phyloP scores from a whole-genome alignment of 768 basidiomycete genomes.

The Myochromella boudieri region DNA sequence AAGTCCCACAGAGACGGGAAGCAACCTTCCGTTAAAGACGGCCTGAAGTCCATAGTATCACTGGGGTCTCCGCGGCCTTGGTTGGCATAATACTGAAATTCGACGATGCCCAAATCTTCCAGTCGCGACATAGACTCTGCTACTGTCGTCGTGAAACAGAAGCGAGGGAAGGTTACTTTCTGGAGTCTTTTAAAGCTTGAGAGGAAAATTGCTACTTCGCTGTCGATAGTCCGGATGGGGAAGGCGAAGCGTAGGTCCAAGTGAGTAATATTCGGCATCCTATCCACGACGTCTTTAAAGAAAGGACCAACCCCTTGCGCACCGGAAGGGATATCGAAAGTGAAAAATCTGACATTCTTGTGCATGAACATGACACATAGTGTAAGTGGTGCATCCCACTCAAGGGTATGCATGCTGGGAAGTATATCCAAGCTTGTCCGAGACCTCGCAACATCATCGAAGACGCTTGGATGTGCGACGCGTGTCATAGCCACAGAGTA shows the following conservation, averaged over 20 bases:
- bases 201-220: background rate
- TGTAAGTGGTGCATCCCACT: slow-evolving; percentile 39
- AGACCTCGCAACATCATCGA: slow-evolving; percentile 59
- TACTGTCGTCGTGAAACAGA: slow-evolving; percentile 44
- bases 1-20: slow-evolving; percentile 57
- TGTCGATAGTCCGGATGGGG: slow-evolving; percentile 40
- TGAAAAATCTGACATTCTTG: slow-evolving; percentile 40
- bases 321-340: slow-evolving; percentile 24
- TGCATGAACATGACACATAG: slow-evolving; percentile 58
- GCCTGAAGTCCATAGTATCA: slow-evolving; percentile 46
- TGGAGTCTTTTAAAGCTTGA: slow-evolving; percentile 39
- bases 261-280: slow-evolving; percentile 49
- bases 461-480: slow-evolving; percentile 33
- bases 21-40: slow-evolving; percentile 43
- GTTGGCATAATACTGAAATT: slow-evolving; percentile 49
- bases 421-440: slow-evolving; percentile 52
- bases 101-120: slow-evolving; percentile 42
- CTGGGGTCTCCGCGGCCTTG: slow-evolving; percentile 46
- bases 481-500: slow-evolving; percentile 18
- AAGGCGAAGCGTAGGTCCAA: slow-evolving; percentile 46
- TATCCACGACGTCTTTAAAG: slow-evolving; percentile 38
- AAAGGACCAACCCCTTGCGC: slow-evolving; percentile 19
- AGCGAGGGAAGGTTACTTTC: slow-evolving; percentile 51
- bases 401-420: slow-evolving; percentile 51
- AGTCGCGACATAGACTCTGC: slow-evolving; percentile 47